A percentile compares a stretch with the other conserved stretches of the same genome.
Conservation (phyloP, 2,329 filamentous ascomycete genomes). For the Bipolaris bicolor region DNA sequence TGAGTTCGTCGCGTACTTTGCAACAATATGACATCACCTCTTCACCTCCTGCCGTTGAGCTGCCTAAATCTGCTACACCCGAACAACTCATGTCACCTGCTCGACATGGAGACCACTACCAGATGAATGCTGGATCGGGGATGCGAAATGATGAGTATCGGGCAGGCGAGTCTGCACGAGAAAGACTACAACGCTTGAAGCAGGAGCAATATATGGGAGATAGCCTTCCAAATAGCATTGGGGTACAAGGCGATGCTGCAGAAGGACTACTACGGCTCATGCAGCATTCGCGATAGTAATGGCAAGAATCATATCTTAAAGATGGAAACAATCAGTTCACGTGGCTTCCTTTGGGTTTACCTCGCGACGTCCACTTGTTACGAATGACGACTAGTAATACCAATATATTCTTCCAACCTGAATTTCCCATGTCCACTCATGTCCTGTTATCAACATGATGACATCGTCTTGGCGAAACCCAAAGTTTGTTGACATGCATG, state of each 20-base stretch:
- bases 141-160: constrained; percentile 20
- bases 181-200: constrained; percentile 34
- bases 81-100: constrained; percentile 31
- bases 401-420: background rate
- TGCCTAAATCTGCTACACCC: constrained; percentile 29
- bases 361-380: background rate
- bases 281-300: constrained; percentile 31
- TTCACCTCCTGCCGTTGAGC: constrained; percentile 28
- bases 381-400: background rate
- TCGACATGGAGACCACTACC: constrained; percentile 15
- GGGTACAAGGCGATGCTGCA: constrained; percentile 58
- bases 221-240: constrained; percentile 52
- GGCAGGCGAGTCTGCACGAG: constrained; percentile 29
- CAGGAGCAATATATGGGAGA: constrained; percentile 38
- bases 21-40: constrained; percentile 37
- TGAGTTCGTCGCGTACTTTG: constrained; percentile 48
- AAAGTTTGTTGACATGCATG: background rate
- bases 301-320: background rate
- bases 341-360: background rate
- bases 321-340: background rate
- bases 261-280: constrained; percentile 60
- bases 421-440: background rate
- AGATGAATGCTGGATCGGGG: constrained; percentile 21
- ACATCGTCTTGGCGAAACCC: background rate
- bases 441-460: background rate